phyloP scores from a whole-genome alignment of 2,329 filamentous ascomycete genomes.

The Pseudocercospora pini-densiflorae region DNA sequence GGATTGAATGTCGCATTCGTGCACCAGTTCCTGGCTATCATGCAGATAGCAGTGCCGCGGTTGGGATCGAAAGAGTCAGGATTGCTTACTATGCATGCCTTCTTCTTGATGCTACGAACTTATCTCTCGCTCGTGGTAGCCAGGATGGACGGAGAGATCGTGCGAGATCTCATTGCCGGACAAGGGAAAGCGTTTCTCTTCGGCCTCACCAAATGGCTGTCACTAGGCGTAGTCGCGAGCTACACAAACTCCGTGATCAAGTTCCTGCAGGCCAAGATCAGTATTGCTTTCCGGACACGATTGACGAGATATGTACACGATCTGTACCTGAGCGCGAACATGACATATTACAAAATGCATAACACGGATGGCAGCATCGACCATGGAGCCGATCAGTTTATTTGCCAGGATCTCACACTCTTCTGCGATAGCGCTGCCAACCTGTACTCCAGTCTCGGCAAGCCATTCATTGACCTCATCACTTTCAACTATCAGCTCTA shows the following conservation, averaged over 20 bases:
- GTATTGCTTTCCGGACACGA: constrained; percentile 94
- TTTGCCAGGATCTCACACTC: constrained; percentile 93
- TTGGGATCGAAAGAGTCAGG: constrained; percentile 97
- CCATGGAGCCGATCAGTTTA: constrained; percentile 92
- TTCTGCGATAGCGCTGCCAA: constrained; percentile 94
- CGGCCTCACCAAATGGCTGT: constrained; percentile 94
- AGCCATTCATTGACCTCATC: constrained; percentile 93
- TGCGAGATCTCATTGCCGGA: constrained; percentile 92
- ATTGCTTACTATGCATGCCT: constrained; percentile 81
- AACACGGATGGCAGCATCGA: constrained; percentile 93
- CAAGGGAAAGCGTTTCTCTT: constrained; percentile 86
- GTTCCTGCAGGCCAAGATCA: constrained; percentile 95
- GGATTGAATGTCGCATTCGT: constrained; percentile 94
- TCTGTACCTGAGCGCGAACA: constrained; percentile 89
- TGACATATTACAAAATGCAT: constrained; percentile 94
- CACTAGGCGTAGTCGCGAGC: constrained; percentile 87
- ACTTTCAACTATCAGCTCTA: constrained; percentile 99
- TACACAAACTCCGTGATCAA: constrained; percentile 99
- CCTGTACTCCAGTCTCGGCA: constrained; percentile 95
- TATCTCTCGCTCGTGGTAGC: constrained; percentile 94
- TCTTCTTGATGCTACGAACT: constrained; percentile 88
- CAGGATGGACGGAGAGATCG: constrained; percentile 91
- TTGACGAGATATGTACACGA: constrained; percentile 97
- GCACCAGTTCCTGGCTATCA: constrained; percentile 92
- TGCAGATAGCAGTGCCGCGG: constrained; percentile 96